These are phyloP conservation scores for Lecanicillium sp. DNA, from an alignment of 2,329 filamentous ascomycete genomes.

Conservation along the genomic window DNA sequence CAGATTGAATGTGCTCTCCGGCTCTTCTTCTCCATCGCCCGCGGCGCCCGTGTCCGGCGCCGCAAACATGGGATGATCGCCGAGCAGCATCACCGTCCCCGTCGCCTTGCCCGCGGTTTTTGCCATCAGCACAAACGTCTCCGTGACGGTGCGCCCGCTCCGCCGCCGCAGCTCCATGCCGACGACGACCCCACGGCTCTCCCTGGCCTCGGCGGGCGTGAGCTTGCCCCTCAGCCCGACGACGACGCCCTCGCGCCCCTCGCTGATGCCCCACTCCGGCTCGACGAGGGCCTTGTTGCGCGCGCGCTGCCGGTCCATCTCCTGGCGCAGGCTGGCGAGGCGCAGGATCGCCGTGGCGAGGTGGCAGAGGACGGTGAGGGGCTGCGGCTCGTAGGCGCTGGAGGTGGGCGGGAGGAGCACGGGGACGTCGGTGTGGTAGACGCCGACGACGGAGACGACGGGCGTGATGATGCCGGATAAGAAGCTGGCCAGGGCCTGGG, in stretches of 20 bases:
- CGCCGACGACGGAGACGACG: conserved; percentile 63
- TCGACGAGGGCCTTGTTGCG: conserved; percentile 66
- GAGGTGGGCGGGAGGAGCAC: conserved; percentile 37
- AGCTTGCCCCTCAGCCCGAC: conserved; percentile 54
- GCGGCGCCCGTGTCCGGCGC: conserved; percentile 31
- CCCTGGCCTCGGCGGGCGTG: conserved; percentile 26
- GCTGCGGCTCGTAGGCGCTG: conserved; percentile 57
- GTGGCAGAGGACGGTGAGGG: conserved; percentile 69
- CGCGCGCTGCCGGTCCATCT: conserved; percentile 68
- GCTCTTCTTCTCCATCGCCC: conserved; percentile 44
- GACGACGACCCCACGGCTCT: conserved; percentile 54
- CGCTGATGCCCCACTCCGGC: conserved; percentile 72
- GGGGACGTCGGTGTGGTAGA: conserved; percentile 79
- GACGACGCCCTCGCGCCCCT: conserved; percentile 72
- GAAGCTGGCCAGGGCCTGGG: conserved; percentile 58
- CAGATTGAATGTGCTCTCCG: conserved; percentile 76
- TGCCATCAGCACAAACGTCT: conserved; percentile 51
- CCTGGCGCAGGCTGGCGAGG: conserved; percentile 66
- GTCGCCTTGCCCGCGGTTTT: conserved; percentile 13
- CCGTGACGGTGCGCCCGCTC: conserved; percentile 70
- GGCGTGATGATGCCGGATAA: conserved; percentile 64
- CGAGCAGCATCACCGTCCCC: conserved; percentile 52
- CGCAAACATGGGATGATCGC: conserved; percentile 69
- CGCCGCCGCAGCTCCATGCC: conserved; percentile 82
- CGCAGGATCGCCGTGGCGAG: conserved; percentile 83